phyloP scores from a whole-genome alignment of 108 stramenopile genomes.

The Nannochloropsis salina region DNA sequence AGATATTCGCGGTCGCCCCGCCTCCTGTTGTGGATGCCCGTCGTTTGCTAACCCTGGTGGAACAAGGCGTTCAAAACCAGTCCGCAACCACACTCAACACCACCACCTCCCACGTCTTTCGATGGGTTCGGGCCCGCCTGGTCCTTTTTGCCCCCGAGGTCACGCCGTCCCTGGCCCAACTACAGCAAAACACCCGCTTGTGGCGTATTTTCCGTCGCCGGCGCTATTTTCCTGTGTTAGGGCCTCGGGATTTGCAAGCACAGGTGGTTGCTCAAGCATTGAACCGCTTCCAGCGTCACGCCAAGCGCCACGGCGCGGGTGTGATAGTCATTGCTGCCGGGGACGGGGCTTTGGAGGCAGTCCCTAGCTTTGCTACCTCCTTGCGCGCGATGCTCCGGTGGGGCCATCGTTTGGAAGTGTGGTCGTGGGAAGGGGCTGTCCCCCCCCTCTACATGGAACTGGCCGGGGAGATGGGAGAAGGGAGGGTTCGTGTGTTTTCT shows the following conservation, averaged over 20 bases:
- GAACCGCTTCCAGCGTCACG: slow-evolving; percentile 2
- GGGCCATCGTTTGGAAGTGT: not conserved
- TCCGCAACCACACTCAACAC: not conserved
- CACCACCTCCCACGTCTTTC: not conserved
- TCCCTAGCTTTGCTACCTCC: slow-evolving; percentile 2
- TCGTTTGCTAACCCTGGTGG: not conserved
- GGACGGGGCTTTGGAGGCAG: not conserved
- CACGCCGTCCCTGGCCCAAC: not conserved
- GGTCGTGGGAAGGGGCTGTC: not conserved
- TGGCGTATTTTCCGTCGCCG: slow-evolving; percentile 19
- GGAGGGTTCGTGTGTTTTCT: not conserved
- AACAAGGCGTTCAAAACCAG: not conserved
- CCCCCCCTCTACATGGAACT: not conserved
- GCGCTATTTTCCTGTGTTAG: not conserved
- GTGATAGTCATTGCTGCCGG: not conserved
- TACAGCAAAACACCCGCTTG: not conserved
- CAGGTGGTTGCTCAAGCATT: not conserved
- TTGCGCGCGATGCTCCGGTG: slow-evolving; percentile 16
- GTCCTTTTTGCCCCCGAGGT: not conserved
- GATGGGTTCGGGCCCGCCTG: not conserved
- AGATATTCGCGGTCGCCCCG: not conserved
- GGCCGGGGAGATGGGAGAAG: not conserved
- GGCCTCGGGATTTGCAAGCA: not conserved
- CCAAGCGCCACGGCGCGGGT: not conserved
- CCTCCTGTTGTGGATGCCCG: not conserved